A percentile compares a stretch with the other conserved stretches of the same genome.
Conservation (phyloP, 1,139 yeast species). For the Candida glucosophila region DNA sequence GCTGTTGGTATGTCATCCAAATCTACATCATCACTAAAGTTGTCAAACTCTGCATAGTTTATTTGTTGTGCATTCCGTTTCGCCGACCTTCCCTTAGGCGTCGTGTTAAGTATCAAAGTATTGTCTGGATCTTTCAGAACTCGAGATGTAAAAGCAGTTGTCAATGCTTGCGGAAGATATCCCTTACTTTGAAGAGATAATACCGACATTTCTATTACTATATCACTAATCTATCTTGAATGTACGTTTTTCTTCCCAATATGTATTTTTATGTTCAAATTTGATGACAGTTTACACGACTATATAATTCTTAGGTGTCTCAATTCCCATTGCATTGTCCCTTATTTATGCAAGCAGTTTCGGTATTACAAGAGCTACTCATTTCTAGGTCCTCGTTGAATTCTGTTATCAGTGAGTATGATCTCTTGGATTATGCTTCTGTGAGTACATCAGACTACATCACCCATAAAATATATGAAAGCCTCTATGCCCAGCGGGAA, state of each 20-base stretch:
- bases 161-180: slow-evolving; percentile 63
- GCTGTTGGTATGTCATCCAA: slow-evolving; percentile 45
- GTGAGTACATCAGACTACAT: slow-evolving; percentile 7
- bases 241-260: too few species aligned
- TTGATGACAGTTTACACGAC: too few species aligned
- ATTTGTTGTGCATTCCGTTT: slow-evolving; percentile 68
- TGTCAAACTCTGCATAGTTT: slow-evolving; percentile 75
- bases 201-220: slow-evolving; percentile 7
- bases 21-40: slow-evolving; percentile 54
- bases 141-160: slow-evolving; percentile 63
- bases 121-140: slow-evolving; percentile 56
- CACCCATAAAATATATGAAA: slow-evolving; percentile 11
- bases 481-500: slow-evolving; percentile 13
- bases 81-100: slow-evolving; percentile 69
- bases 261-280: too few species aligned
- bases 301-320: too few species aligned
- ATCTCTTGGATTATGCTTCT: slow-evolving; percentile 11
- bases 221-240: too few species aligned
- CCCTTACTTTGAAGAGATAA: slow-evolving; percentile 12
- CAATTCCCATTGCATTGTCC: too few species aligned
- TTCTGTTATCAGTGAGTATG: slow-evolving; percentile 5
- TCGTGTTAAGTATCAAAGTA: slow-evolving; percentile 50
- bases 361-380: slow-evolving; percentile 6
- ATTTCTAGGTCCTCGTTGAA: slow-evolving; percentile 6
- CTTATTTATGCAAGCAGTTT: slow-evolving; percentile 7